A percentile compares a stretch with the other conserved stretches of the same genome.
These are phyloP conservation scores for Andalucia godoyi DNA, from an alignment of 78 protist species.

Conservation along the genomic window DNA sequence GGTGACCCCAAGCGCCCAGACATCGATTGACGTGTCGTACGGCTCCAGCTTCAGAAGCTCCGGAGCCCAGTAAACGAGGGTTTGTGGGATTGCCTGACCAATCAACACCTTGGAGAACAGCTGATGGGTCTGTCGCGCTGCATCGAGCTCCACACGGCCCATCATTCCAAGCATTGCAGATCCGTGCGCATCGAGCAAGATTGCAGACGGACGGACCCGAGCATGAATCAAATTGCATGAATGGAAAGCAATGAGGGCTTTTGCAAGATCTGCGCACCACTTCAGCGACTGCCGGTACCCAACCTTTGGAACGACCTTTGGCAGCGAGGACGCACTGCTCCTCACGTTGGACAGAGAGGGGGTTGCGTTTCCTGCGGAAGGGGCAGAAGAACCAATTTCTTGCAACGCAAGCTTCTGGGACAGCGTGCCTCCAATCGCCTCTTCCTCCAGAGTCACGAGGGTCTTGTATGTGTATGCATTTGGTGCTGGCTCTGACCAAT, in stretches of 20 bases:
- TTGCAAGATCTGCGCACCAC: no score
- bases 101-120: conserved; percentile 22
- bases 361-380: no score
- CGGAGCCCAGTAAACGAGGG: conserved; percentile 22
- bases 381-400: no score
- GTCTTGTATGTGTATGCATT: not conserved
- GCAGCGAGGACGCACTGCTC: no score
- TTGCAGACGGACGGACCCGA: not conserved
- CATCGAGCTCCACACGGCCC: conserved; percentile 3
- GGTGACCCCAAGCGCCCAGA: conserved; percentile 20
- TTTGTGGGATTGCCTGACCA: conserved; percentile 4
- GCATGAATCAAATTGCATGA: conserved; percentile 8
- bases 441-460: conserved; percentile 8
- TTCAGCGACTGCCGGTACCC: no score
- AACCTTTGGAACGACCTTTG: no score
- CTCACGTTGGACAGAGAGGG: no score
- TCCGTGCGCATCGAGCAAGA: not conserved
- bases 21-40: conserved; percentile 1
- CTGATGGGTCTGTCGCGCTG: conserved; percentile 21
- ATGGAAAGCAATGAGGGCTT: not conserved
- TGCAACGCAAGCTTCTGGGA: no score
- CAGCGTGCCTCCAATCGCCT: no score
- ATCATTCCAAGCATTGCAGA: conserved; percentile 1
- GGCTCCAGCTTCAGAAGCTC: conserved; percentile 14
- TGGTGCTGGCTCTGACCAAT: conserved; percentile 1